Base-by-base conservation (phyloP, 352 stramenopile species). In the Pythium aquatile region DNA sequence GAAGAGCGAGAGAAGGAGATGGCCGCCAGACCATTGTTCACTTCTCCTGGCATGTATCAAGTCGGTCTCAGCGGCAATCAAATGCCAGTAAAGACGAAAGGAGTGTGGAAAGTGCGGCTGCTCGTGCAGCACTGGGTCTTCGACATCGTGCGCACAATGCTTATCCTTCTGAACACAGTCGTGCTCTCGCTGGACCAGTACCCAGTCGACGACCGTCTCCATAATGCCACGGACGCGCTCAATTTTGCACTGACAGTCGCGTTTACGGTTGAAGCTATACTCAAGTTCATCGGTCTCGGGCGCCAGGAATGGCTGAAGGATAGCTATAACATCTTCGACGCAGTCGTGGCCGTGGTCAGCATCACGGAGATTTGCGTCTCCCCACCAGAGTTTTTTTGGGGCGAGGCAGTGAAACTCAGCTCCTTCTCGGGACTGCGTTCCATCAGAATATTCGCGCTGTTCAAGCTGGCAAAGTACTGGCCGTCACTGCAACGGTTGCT, bases 401-500 rank as follows among this genome's bases (percentile, higher is more conserved):
- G 55, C 5, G 30, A 28, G 1, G 60, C 30, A 1, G 64, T 70
- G 3, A 78, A 75, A 17, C 61, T 73, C 1, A 48, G 64, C 17
- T 81, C 77, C 33, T 85, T 88, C 32, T 95, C 87, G 2, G 89
- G 88, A 1, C 75, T 98, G n/a, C 72, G 92, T 33, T 96, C 85
- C 1, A 72, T 97, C 44, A 77, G 92, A 13, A 61, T 97, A 20
- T 94, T 98, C 62, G 69, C 88, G 16, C 59, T 97, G 9, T 96
- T 98, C 58, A 98, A 98, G 66, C 86, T 98, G 32, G 90, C 89
- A 7, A 78, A 68, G 58, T 91, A 78, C 8, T 98, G 94, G 94
- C 88, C 91, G 35, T 97, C 88, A 1, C 75, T 98, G 33, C 87
- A 97, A 30, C 90, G 90, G n/a, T 61, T 99, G 37, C 68, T 98